phyloP scores from a whole-genome alignment of 2,329 filamentous ascomycete genomes.

The Apiospora pterosperma region DNA sequence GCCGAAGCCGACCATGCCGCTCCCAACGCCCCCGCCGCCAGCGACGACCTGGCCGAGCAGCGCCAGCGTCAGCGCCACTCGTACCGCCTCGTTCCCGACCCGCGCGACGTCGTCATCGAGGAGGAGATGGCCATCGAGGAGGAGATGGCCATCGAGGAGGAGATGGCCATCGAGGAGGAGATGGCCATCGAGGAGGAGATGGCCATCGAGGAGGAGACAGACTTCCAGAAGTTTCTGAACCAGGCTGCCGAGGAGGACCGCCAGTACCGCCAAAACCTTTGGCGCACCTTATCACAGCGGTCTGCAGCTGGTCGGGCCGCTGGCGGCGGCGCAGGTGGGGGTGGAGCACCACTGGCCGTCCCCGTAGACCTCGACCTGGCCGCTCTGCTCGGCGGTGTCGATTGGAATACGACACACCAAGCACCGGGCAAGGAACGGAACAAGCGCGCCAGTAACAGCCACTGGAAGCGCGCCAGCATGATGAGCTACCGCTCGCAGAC shows the following conservation, averaged over 20 bases:
- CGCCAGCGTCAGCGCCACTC: conserved; percentile 5
- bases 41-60: background rate
- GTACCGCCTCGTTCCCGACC: conserved; percentile 1
- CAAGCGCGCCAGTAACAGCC: background rate
- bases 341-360: no score
- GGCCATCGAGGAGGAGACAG: conserved; percentile 4
- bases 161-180: no score
- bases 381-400: background rate
- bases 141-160: no score
- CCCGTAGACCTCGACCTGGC: background rate
- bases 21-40: background rate
- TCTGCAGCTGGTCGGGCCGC: background rate
- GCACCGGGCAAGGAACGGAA: background rate
- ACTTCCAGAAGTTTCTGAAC: conserved; percentile 9
- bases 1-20: background rate
- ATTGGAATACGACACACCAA: background rate
- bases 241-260: conserved; percentile 6
- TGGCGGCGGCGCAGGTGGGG: background rate
- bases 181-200: no score
- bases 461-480: conserved; percentile 7
- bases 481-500: conserved; percentile 7
- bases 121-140: background rate
- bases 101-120: background rate
- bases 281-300: conserved; percentile 3
- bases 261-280: conserved; percentile 3